A percentile compares a stretch with the other conserved stretches of the same genome.
These are phyloP conservation scores for Diospyros kaki DNA, from an alignment of 148 eudicot species.

Conservation along the genomic window DNA sequence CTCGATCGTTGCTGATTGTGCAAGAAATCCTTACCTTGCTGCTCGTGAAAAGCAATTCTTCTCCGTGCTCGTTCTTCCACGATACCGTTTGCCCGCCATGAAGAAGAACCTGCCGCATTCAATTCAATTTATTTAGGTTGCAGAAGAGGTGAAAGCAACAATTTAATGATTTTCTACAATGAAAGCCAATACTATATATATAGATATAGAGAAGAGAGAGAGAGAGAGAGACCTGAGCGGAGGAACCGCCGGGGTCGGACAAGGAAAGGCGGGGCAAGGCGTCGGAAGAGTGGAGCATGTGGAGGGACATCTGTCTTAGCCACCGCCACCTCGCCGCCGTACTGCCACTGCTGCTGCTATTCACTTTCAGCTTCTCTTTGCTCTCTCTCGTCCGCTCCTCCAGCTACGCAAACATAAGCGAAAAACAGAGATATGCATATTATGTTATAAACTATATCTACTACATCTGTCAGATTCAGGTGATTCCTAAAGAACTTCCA, in stretches of 20 bases:
- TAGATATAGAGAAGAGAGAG: too few relatives aligned
- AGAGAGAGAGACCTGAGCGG: constrained; percentile 22
- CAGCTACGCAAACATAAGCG: constrained; percentile 18
- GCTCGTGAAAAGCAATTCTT: constrained; percentile 31
- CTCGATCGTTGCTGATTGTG: too few relatives aligned
- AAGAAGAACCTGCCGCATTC: constrained; percentile 26
- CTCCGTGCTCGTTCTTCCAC: constrained; percentile 36
- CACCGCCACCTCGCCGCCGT: constrained; percentile 22
- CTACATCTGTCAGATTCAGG: not conserved
- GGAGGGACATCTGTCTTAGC: constrained; percentile 30
- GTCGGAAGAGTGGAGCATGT: constrained; percentile 9
- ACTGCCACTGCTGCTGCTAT: constrained; percentile 5
- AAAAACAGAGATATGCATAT: not conserved
- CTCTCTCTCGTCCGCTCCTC: constrained; percentile 23
- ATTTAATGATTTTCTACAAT: not conserved
- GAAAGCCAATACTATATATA: too few relatives aligned
- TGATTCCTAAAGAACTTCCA: not conserved
- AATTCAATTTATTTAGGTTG: not conserved
- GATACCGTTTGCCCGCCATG: constrained; percentile 29
- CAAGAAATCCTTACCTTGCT: constrained; percentile 26
- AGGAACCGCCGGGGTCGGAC: constrained; percentile 35
- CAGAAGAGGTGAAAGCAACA: not conserved
- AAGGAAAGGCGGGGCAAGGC: constrained; percentile 22
- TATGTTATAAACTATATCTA: not conserved
- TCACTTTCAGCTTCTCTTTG: constrained; percentile 13